Evolutionary conservation across 371 early-diverging fungal genomes (phyloP), one percentile per base, ranked within the genome.

Genomic region (Mortierella sp.): DNA sequence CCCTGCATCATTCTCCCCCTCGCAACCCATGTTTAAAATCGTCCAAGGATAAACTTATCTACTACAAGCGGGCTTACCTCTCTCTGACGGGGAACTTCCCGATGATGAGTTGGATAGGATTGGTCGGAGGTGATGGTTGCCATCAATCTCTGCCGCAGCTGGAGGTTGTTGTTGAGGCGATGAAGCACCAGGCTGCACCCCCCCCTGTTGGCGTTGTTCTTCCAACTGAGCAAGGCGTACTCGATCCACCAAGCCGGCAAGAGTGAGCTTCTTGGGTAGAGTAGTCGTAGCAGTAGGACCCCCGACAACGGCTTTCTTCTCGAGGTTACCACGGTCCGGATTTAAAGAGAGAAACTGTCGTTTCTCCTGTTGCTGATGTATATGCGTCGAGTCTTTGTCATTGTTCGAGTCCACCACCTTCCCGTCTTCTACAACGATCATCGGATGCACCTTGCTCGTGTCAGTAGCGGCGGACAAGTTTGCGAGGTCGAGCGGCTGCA

Each of bases 221-320:
- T 72, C 73, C 38, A 14, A 41, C 62, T 58, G 68, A 43, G 55
- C 72, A 31, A 39, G 56, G 47, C 64, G 71, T 49, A 68, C 73
- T 24, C 66, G 72, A 43, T 67, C 72, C 31, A 59, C 70, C 28
- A 59, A 49, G 14, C 61, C 53, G n/a, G 78, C 59, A 58, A 73
- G 39, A 24, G 58, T 45, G 30, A 45, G 58, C 27, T 28, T 45
- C 38, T 42, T 43, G 45, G 42, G 49, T 42, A 27, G 16, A 9
- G 52, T 23, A 18, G 21, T 10, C 24, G 45, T 28, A 43, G 47
- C 47, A 18, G 18, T 21, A 12, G 48, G 58, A 8, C 16, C 34
- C 45, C 2, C 26, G 1, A 34, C 16, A 14, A 5, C 19, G 2
- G 13, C 21, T 14, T 47, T 55, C 9, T 19, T 23, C 21, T 45